Conservation (phyloP, 768 basidiomycete species). For the Boletus coccyginus region DNA sequence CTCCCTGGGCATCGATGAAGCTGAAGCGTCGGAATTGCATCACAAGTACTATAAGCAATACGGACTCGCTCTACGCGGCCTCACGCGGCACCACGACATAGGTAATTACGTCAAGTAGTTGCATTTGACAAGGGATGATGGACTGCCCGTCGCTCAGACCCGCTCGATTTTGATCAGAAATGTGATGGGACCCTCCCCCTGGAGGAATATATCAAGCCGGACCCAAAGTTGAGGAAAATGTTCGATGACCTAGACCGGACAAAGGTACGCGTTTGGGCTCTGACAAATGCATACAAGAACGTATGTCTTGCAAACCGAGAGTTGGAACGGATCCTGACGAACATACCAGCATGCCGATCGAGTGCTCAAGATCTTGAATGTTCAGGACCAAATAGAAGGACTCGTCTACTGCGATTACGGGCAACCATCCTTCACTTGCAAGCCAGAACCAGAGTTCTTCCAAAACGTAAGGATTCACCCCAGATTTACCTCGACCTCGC, state of each 20-base stretch:
- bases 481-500: not conserved
- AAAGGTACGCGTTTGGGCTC: constrained; percentile 78
- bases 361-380: constrained; percentile 68
- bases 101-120: constrained; percentile 38
- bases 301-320: constrained; percentile 39
- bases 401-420: constrained; percentile 79
- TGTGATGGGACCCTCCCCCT: constrained; percentile 84
- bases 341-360: constrained; percentile 69
- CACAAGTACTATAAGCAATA: constrained; percentile 74
- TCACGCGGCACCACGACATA: constrained; percentile 72
- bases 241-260: constrained; percentile 76
- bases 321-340: constrained; percentile 3
- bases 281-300: constrained; percentile 80
- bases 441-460: constrained; percentile 77
- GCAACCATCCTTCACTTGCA: constrained; percentile 66
- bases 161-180: constrained; percentile 78
- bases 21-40: constrained; percentile 69
- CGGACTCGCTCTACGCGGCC: constrained; percentile 78
- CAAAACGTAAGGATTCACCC: constrained; percentile 40
- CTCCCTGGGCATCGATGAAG: constrained; percentile 60
- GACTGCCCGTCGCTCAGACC: constrained; percentile 46
- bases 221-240: constrained; percentile 59
- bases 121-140: not conserved
- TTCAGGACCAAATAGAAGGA: constrained; percentile 71
- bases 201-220: constrained; percentile 71